phyloP scores from a whole-genome alignment of 768 basidiomycete genomes.

The Mycena leptocephala region DNA sequence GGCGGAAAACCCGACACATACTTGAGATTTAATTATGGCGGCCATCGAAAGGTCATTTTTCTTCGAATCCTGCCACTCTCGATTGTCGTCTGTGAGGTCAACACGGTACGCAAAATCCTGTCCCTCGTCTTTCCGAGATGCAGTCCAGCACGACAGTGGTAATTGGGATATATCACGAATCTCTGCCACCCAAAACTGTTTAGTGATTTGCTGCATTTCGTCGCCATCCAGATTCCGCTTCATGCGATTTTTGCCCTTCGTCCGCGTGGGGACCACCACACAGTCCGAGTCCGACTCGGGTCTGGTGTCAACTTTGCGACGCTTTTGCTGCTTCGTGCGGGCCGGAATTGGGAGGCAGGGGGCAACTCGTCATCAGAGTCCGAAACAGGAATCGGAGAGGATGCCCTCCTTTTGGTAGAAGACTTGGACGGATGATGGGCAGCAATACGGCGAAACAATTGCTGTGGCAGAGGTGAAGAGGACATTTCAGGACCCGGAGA shows the following conservation, averaged over 20 bases:
- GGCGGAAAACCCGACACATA: too few species aligned
- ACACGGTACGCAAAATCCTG: not conserved
- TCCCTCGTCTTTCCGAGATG: not conserved
- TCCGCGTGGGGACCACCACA: not conserved
- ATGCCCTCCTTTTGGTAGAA: not conserved
- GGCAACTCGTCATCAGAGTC: not conserved
- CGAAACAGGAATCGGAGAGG: not conserved
- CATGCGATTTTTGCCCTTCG: not conserved
- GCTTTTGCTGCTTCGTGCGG: not conserved
- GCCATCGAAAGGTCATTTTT: not conserved
- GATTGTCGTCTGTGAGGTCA: not conserved
- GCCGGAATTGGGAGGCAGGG: not conserved
- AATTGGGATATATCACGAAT: not conserved
- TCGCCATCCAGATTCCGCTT: too few species aligned
- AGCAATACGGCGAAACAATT: too few species aligned
- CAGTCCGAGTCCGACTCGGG: not conserved
- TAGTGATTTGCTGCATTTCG: not conserved
- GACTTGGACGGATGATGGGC: not conserved
- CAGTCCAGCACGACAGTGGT: not conserved
- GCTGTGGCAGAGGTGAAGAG: too few species aligned
- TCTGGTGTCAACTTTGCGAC: not conserved
- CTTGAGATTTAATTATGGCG: slow-evolving; percentile 2
- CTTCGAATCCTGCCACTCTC: not conserved
- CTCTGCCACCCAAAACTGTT: not conserved
- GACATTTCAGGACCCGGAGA: not conserved